These are phyloP conservation scores for Annona cherimola DNA, from an alignment of 164 flowering plant genomes.

Conservation along the genomic window DNA sequence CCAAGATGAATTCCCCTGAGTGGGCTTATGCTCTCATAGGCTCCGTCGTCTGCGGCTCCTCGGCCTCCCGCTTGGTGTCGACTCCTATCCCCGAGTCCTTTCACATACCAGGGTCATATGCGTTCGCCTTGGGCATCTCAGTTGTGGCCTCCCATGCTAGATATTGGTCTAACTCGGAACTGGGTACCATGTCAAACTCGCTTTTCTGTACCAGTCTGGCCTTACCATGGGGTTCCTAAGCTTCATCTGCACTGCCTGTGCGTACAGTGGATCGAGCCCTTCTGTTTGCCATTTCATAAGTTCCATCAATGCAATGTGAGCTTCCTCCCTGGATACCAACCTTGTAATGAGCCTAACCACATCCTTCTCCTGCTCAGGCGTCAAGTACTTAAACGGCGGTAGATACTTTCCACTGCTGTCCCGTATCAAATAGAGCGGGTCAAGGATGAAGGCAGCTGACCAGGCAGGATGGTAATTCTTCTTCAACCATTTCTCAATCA, in stretches of 20 bases:
- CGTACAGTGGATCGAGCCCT: conserved; percentile 94
- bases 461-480: conserved; percentile 98
- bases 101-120: too few species aligned
- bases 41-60: conserved; percentile 77
- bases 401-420: conserved; percentile 87
- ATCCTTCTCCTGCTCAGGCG: conserved; percentile 90
- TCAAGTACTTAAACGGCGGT: conserved; percentile 88
- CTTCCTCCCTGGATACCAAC: conserved; percentile 88
- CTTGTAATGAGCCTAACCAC: conserved; percentile 85
- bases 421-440: conserved; percentile 74
- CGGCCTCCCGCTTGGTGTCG: conserved; percentile 88
- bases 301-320: conserved; percentile 94
- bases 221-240: conserved; percentile 73
- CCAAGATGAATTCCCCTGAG: conserved; percentile 94
- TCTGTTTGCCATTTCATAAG: conserved; percentile 99
- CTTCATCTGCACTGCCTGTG: conserved; percentile 93
- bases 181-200: too few species aligned
- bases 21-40: conserved; percentile 84
- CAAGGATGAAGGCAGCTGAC: conserved; percentile 95
- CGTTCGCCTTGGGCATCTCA: too few species aligned
- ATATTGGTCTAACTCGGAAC: too few species aligned
- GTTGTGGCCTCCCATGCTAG: too few species aligned
- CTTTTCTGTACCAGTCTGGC: too few species aligned
- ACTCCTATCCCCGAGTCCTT: too few species aligned
- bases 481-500: conserved; percentile 69